Conservation (phyloP, 2,329 filamentous ascomycete genomes). For the Neonectria hederae region DNA sequence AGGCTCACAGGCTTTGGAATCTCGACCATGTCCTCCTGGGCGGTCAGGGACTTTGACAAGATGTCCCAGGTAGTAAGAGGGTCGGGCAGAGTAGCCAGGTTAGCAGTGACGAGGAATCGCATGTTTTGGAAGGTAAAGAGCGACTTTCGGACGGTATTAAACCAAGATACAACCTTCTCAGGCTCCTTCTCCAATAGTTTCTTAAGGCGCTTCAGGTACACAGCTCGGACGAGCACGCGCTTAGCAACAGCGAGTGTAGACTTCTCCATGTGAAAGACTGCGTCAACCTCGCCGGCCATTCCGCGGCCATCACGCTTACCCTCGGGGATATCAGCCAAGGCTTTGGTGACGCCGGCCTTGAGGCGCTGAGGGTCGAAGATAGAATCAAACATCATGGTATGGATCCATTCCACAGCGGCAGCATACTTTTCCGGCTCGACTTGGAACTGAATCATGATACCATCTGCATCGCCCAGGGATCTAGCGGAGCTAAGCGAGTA, state of each 20-base stretch:
- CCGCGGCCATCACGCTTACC: constrained; percentile 84
- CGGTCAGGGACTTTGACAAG: constrained; percentile 53
- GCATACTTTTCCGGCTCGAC: constrained; percentile 90
- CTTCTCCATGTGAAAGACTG: constrained; percentile 82
- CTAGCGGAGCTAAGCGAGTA: constrained; percentile 78
- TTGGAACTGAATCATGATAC: constrained; percentile 82
- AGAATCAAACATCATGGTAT: constrained; percentile 86
- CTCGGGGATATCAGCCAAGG: constrained; percentile 91
- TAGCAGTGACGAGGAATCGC: constrained; percentile 83
- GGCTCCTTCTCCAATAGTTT: constrained; percentile 82
- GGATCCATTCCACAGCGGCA: constrained; percentile 83
- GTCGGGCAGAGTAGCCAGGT: constrained; percentile 76
- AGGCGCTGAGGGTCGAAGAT: constrained; percentile 80
- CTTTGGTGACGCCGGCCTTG: constrained; percentile 75
- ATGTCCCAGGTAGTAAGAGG: constrained; percentile 83
- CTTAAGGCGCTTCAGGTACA: constrained; percentile 87
- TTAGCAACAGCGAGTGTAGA: constrained; percentile 81
- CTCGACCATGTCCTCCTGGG: constrained; percentile 65
- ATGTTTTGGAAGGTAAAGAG: constrained; percentile 89
- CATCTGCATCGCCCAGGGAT: constrained; percentile 80
- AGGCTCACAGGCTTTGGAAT: constrained; percentile 75
- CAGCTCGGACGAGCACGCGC: constrained; percentile 83
- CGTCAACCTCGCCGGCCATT: constrained; percentile 73
- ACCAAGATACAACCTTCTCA: constrained; percentile 76
- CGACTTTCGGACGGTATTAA: constrained; percentile 77